Base-by-base conservation (phyloP, 164 flowering plant genomes). In the Umbellularia californica region DNA sequence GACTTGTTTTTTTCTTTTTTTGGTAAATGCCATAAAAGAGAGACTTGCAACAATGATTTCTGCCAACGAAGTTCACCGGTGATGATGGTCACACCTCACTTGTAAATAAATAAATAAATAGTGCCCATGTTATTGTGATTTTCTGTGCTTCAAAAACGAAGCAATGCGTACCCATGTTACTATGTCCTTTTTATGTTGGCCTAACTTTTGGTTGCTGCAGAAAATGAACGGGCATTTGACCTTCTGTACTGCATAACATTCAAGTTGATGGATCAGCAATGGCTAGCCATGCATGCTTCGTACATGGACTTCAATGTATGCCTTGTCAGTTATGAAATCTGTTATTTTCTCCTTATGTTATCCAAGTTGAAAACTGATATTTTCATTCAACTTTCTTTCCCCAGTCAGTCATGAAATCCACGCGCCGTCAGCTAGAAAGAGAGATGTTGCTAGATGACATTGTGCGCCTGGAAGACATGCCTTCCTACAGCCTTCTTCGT, bases 351-450 rank as follows among this genome's bases (percentile, higher is more conserved):
- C 60, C 4, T 14, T 0, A 3, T 55, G 19, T 55, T 55, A 55
- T 55, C 17, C 20, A 55, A 15, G 13, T 47, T 12, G 24, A 25
- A 23, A 41, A 14, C 27, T 20, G 47, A 35, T 35, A 20, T 72
- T 22, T 72, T 19, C 19, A 3, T 62, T 27, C 22, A 14, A 25
- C 52, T 60, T 50, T 25, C 24, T 20, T 28, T 51, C 23, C 15
- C 20, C 82, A 90, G 96, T 75, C 88, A 52, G 96, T 91, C 70
- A 90, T 90, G 92, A 91, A 91, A 80, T 78, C 96, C 41, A 91
- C 96, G 22, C 87, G 91, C 0, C 84, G 88, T 6, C 91, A 84
- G 77, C 84, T 90, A 74, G 94, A 91, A 81, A 84, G 86, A 64
- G 93, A 91, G 81, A 84, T 90, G 72, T 76, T 91, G 72, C 80